Conservation (phyloP, 176 grass and related monocot species). For the Oryza nivara region DNA sequence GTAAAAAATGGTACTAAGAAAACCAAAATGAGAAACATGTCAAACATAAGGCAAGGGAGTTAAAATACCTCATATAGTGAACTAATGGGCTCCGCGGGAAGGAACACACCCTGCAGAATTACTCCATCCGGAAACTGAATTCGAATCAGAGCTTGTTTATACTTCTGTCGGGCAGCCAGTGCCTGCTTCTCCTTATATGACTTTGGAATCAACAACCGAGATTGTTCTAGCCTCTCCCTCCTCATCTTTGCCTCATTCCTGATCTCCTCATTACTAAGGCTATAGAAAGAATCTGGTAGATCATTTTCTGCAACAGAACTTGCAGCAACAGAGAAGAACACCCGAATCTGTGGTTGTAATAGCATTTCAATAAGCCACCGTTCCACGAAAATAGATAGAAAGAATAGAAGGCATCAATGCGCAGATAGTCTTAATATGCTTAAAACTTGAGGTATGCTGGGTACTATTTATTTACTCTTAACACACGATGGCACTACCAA, state of each 20-base stretch:
- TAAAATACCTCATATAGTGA: conserved; percentile 81
- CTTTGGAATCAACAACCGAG: conserved; percentile 82
- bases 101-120: conserved; percentile 83
- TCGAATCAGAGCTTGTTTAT: conserved; percentile 69
- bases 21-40: not conserved
- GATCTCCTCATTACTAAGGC: conserved; percentile 59
- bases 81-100: conserved; percentile 69
- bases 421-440: not conserved
- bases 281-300: conserved; percentile 89
- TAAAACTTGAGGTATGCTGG: not conserved
- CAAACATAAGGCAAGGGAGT: conserved; percentile 12
- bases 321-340: conserved; percentile 76
- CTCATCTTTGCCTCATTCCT: conserved; percentile 79
- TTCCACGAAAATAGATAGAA: not conserved
- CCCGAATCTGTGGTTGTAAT: conserved; percentile 54
- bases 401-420: not conserved
- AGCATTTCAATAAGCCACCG: conserved; percentile 26
- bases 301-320: conserved; percentile 60
- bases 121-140: conserved; percentile 94
- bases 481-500: not conserved
- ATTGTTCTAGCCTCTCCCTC: conserved; percentile 79
- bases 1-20: not conserved
- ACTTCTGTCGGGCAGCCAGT: conserved; percentile 67
- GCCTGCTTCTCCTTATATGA: conserved; percentile 92
- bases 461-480: conserved; percentile 22